Conservation (phyloP, 768 basidiomycete genomes). For the Tulasnella calospora region DNA sequence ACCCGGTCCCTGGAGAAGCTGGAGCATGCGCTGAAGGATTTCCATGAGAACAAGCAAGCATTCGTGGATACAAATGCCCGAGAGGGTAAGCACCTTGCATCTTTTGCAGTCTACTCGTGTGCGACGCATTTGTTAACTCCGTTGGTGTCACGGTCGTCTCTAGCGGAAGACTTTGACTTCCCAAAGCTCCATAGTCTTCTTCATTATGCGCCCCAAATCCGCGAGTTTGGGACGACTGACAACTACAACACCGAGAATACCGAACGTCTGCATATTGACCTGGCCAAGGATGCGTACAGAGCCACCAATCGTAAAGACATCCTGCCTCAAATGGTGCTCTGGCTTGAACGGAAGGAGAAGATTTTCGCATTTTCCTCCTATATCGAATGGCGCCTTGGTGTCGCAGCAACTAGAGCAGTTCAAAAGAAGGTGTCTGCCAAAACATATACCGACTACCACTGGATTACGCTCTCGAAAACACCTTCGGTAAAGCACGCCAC, state of each 20-base stretch:
- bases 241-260: slow-evolving; percentile 35
- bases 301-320: slow-evolving; percentile 7
- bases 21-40: not conserved
- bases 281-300: slow-evolving; percentile 20
- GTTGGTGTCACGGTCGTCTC: no score
- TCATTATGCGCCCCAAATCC: slow-evolving; percentile 31
- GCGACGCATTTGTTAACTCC: no score
- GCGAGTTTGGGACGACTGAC: slow-evolving; percentile 30
- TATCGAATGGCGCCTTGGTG: not conserved
- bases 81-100: not conserved
- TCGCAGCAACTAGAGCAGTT: not conserved
- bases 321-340: slow-evolving; percentile 10
- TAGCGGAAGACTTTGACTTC: slow-evolving; percentile 31
- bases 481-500: not conserved
- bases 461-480: not conserved
- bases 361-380: not conserved
- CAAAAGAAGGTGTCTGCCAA: not conserved
- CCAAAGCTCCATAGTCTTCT: slow-evolving; percentile 33
- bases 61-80: slow-evolving; percentile 6
- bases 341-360: slow-evolving; percentile 23
- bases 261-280: slow-evolving; percentile 32
- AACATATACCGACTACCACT: not conserved
- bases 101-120: no score
- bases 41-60: not conserved
- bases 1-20: not conserved